A percentile compares a stretch with the other conserved stretches of the same genome.
Conservation (phyloP, 768 basidiomycete species). For the Kwoniella mangroviensis region DNA sequence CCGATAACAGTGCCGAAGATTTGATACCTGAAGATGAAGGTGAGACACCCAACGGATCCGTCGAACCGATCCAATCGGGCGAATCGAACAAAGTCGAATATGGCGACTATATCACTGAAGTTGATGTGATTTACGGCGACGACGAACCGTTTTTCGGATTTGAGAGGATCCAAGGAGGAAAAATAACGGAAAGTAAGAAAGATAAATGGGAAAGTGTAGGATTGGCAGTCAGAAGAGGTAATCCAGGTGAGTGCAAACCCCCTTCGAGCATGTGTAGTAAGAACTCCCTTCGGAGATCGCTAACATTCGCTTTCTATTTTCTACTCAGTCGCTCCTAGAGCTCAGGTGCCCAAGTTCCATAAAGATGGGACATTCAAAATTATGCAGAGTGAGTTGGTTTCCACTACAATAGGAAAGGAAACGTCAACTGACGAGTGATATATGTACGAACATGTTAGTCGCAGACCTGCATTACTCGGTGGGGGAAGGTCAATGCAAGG, state of each 20-base stretch:
- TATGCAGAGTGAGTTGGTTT: conserved; percentile 52
- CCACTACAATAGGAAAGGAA: no score
- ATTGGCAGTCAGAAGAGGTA: conserved; percentile 45
- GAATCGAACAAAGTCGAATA: conserved; percentile 37
- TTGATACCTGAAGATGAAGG: conserved; percentile 9
- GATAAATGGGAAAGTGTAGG: conserved; percentile 54
- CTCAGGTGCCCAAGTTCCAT: conserved; percentile 81
- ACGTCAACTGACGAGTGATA: neutral
- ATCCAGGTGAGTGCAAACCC: conserved; percentile 39
- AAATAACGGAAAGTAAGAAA: conserved; percentile 38
- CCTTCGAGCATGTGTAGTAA: no score
- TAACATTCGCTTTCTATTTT: neutral
- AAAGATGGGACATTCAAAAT: conserved; percentile 78
- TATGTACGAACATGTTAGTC: conserved; percentile 63
- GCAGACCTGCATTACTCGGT: conserved; percentile 95
- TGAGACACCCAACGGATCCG: conserved; percentile 3
- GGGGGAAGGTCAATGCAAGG: conserved; percentile 74
- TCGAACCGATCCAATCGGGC: conserved; percentile 6
- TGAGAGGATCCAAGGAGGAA: conserved; percentile 65
- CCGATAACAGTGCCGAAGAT: neutral
- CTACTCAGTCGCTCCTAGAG: conserved; percentile 67
- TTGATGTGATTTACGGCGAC: conserved; percentile 89
- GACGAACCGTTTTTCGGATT: conserved; percentile 86
- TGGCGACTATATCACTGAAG: conserved; percentile 74
- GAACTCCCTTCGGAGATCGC: no score